These are phyloP conservation scores for Litsea cubeba DNA, from an alignment of 164 flowering plant genomes.

Conservation along the genomic window DNA sequence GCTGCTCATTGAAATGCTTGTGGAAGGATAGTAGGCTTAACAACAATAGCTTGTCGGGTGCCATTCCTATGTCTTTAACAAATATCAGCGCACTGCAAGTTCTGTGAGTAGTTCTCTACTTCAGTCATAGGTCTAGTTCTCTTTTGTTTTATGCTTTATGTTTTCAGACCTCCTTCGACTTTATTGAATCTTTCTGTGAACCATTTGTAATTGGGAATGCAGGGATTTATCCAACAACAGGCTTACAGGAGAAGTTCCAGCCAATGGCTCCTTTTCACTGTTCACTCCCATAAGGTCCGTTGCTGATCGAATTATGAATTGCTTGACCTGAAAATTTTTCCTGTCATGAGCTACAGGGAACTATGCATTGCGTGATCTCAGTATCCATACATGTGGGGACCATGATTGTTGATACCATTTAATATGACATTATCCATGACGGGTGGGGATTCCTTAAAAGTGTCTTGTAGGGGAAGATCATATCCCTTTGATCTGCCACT, in stretches of 20 bases:
- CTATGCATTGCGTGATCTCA: not conserved
- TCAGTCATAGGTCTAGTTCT: not conserved
- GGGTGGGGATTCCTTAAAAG: not conserved
- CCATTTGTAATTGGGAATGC: slow-evolving; percentile 11
- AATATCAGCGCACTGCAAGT: slow-evolving; percentile 49
- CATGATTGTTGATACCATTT: not conserved
- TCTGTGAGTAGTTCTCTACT: slow-evolving; percentile 38
- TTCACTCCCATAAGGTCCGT: slow-evolving; percentile 64
- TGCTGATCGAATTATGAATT: not conserved
- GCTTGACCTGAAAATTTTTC: not conserved
- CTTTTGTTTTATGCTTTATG: not conserved
- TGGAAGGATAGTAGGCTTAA: slow-evolving; percentile 66
- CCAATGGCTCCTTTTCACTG: slow-evolving; percentile 58
- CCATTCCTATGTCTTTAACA: slow-evolving; percentile 54
- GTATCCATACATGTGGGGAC: not conserved
- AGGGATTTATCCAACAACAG: slow-evolving; percentile 67
- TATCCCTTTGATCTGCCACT: not conserved
- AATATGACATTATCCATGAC: not conserved
- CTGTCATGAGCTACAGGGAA: not conserved
- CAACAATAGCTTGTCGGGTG: slow-evolving; percentile 57
- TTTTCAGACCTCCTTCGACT: not conserved
- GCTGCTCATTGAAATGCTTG: slow-evolving; percentile 16
- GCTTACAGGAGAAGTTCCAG: slow-evolving; percentile 51
- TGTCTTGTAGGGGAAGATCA: not conserved
- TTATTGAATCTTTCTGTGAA: not conserved